Evolutionary conservation across 345 rosid genomes (phyloP), one percentile per base, ranked within the genome.

Genomic region (Reutealis trisperma): DNA sequence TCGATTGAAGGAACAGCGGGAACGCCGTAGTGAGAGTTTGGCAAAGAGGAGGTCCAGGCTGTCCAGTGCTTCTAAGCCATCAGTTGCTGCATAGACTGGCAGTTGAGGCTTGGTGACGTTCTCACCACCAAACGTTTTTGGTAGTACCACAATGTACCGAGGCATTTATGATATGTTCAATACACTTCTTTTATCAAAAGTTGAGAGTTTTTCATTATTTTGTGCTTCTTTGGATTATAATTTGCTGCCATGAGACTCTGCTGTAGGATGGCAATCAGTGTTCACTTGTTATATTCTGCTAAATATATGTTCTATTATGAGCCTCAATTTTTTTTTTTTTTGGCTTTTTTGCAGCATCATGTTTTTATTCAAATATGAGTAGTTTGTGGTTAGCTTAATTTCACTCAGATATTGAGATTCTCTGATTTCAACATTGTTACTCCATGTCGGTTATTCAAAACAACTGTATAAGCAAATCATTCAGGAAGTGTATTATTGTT

Each of bases 31-130:
- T 63, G 94, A 93, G 86, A 93, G 97, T 83, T 84, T 93, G 82
- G 98, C 98, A 19, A 93, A 90, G 91, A 93, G 81, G 85, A 89
- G 98, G 76, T 93, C 97, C 41, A 86, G 90, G 70, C 94, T 94
- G 22, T 94, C 95, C 66, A 85, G 93, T 77, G 87, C 94, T 64
- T 89, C 94, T 15, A 93, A 90, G 88, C 93, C 97, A 42, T 85
- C 92, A 18, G 72, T 84, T 37, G 84, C 84, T 8, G 90, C 92
- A 6, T 93, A 90, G 83, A 47, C n/a, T 30, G 63, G 44, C 5
- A 21, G 16, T 49, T 51, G 10, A 45, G 59, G 63, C 51, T 62
- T 49, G 68, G 30, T 77, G 55, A n/a, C 6, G 8, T 27, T 61
- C 62, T 73, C 44, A 62, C 47, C 16, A 24, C 37, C 8, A 30